phyloP scores from a whole-genome alignment of 192 early-diverging fungal species.

The Gryganskiella cystojenkinii region DNA sequence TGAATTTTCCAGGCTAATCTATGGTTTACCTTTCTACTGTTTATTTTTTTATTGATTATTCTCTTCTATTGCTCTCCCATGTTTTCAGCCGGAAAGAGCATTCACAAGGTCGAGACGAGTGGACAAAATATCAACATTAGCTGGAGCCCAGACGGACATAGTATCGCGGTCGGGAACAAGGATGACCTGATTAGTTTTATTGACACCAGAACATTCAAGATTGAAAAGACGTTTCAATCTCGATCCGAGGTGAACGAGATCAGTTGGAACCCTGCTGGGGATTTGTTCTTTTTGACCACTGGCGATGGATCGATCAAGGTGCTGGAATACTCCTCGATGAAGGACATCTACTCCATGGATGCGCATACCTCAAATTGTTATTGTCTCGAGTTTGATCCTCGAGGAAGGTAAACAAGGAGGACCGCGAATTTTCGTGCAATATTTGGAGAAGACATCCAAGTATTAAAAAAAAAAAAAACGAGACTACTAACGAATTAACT shows the following conservation, averaged over 20 bases:
- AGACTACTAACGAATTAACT: no score
- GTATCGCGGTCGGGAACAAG: slow-evolving; percentile 88
- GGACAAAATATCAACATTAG: slow-evolving; percentile 90
- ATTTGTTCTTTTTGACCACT: slow-evolving; percentile 82
- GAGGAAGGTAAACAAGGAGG: slow-evolving; percentile 63
- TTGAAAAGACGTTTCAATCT: slow-evolving; percentile 23
- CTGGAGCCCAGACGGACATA: slow-evolving; percentile 82
- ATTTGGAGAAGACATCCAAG: no score
- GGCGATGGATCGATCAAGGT: slow-evolving; percentile 78
- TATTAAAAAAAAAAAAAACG: no score
- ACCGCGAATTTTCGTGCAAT: no score
- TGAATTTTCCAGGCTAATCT: no score
- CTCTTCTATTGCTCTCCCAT: slow-evolving; percentile 5
- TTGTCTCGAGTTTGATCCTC: slow-evolving; percentile 84
- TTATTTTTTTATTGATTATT: slow-evolving; percentile 11
- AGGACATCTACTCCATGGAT: slow-evolving; percentile 60
- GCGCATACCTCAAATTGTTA: slow-evolving; percentile 87
- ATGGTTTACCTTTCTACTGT: no score
- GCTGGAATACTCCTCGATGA: slow-evolving; percentile 74
- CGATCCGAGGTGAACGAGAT: slow-evolving; percentile 78
- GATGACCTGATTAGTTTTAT: slow-evolving; percentile 83
- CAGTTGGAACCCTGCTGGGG: slow-evolving; percentile 77
- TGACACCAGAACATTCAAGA: slow-evolving; percentile 65
- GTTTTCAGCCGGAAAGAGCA: slow-evolving; percentile 68
- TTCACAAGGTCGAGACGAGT: slow-evolving; percentile 66